phyloP scores from a whole-genome alignment of 1,284 basidiomycete genomes.

The Naganishia sp. region DNA sequence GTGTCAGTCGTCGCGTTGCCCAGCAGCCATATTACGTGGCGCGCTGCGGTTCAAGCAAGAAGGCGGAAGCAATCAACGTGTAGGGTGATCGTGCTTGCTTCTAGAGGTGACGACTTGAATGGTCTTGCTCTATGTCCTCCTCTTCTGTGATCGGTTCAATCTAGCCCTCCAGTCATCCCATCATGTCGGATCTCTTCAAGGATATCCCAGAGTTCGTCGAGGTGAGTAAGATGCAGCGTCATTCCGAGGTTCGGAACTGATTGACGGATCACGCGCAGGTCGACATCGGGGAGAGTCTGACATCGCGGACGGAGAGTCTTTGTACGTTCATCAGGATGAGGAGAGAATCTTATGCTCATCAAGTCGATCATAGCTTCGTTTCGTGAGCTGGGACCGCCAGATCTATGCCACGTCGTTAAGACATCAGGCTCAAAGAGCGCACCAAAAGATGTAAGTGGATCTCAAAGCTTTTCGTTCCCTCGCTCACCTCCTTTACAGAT shows the following conservation, averaged over 20 bases:
- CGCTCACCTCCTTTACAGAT: slow-evolving; percentile 58
- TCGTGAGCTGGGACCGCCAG: slow-evolving; percentile 93
- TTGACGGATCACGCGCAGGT: slow-evolving; percentile 58
- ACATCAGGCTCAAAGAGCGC: slow-evolving; percentile 73
- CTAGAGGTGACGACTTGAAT: no score
- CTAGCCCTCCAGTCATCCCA: not conserved
- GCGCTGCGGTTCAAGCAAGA: no score
- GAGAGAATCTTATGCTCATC: slow-evolving; percentile 4
- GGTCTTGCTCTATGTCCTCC: not conserved
- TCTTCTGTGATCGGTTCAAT: no score
- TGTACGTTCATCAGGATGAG: slow-evolving; percentile 60
- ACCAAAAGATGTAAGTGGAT: slow-evolving; percentile 73
- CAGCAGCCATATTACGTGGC: no score
- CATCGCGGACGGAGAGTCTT: slow-evolving; percentile 87
- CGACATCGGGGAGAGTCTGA: slow-evolving; percentile 85
- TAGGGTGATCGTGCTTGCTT: no score
- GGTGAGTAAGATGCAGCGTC: slow-evolving; percentile 51
- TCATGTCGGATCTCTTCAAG: slow-evolving; percentile 58
- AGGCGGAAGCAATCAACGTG: no score
- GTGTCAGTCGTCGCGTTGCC: no score
- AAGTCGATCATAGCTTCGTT: slow-evolving; percentile 68
- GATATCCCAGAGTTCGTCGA: slow-evolving; percentile 72
- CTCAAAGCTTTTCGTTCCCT: not conserved
- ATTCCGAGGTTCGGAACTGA: not conserved
- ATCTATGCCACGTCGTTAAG: slow-evolving; percentile 94